These are phyloP conservation scores for Centrapalus pauciflorus DNA, from an alignment of 129 eudicot genomes.

Conservation along the genomic window DNA sequence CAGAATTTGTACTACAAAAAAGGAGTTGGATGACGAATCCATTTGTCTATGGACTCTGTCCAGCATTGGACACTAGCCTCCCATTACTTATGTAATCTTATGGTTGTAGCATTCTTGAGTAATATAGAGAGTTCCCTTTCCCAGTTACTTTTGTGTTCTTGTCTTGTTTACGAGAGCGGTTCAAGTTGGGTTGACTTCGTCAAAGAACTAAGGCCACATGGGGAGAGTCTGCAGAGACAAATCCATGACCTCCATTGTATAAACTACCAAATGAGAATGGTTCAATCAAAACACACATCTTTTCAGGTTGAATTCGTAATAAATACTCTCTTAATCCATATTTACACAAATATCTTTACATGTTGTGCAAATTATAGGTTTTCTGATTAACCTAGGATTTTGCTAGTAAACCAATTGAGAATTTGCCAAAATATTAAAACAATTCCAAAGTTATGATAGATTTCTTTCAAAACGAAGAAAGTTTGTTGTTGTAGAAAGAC, in stretches of 20 bases:
- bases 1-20: not conserved
- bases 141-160: too few relatives aligned
- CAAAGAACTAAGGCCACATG: too few relatives aligned
- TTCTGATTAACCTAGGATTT: not conserved
- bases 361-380: not conserved
- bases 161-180: too few relatives aligned
- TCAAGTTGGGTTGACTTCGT: too few relatives aligned
- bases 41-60: constrained; percentile 18
- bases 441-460: too few relatives aligned
- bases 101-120: too few relatives aligned
- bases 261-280: not conserved
- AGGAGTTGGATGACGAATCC: constrained; percentile 27
- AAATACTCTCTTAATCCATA: not conserved
- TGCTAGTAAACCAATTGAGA: not conserved
- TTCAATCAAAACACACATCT: constrained; percentile 6
- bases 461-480: not conserved
- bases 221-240: too few relatives aligned
- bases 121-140: too few relatives aligned
- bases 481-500: constrained; percentile 26
- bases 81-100: too few relatives aligned
- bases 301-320: not conserved
- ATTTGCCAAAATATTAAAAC: too few relatives aligned
- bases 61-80: constrained; percentile 54
- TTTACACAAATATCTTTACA: not conserved
- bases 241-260: too few relatives aligned